Base-by-base conservation (phyloP, 108 stramenopile species). In the Cylindrotheca closterium region DNA sequence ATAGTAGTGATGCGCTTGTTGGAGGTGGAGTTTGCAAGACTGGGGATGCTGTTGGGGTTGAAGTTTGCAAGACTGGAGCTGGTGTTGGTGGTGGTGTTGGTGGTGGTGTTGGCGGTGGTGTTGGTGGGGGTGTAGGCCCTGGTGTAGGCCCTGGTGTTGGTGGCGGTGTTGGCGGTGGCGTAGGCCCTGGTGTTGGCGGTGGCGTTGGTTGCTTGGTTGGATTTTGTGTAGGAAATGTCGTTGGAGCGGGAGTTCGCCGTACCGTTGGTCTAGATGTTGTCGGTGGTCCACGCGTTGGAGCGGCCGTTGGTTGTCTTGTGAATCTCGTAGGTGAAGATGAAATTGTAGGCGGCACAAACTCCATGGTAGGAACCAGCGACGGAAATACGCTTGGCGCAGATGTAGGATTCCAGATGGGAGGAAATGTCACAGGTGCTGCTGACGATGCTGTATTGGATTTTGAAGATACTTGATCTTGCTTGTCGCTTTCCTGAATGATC, bases 111-210 rank as follows among this genome's bases (percentile, higher is more conserved):
- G 56, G 56, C 5, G 27, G 10, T 4, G 29, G 30, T 8, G 29
- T 30, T 18, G 56, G 56, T 29, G 22, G 4, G 5, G 30, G 5
- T 7, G 56, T 57, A 57, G 56, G 56, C 28, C 5, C 12, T 57
- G 27, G 28, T 29, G 56, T 10, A 29, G 56, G 24, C 10, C 4
- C 29, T 5, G 12, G 27, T 18, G 24, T 57, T 29, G 56, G 24
- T 10, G 27, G 5, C 10, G 26, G 55, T 3, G 67, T 58, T 46
- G 67, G 46, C 26, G 67, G 30, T 25, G 34, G 28, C 28, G 50
- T 63, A 2, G 60, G 19, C 1, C 10, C n/a, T 27, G 47, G 23
- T 18, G 55, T 30, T 17, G 5, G 7, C 7, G 4, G 12, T 5
- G 51, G 51, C 8, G 18, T n/a, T n/a, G 51, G 22, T 5, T 15